phyloP scores from a whole-genome alignment of 257 asterid species.

The Nicotiana tabacum region DNA sequence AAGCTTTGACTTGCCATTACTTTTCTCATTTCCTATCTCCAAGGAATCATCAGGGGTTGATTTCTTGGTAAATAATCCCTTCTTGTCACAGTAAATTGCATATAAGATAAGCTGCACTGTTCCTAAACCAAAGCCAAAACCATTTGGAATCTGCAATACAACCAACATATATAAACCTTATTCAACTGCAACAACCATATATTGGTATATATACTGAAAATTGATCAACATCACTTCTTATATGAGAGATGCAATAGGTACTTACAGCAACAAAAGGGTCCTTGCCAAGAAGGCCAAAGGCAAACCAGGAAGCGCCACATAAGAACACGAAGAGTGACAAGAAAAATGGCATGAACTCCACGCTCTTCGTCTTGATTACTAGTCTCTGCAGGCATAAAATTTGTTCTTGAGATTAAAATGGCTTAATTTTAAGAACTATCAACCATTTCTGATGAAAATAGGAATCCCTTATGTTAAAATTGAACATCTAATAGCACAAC shows the following conservation, averaged over 20 bases:
- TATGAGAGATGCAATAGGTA: background rate
- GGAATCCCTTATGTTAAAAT: background rate
- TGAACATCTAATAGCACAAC: background rate
- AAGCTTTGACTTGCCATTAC: slow-evolving; percentile 16
- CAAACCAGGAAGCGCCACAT: slow-evolving; percentile 74
- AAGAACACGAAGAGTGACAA: slow-evolving; percentile 64
- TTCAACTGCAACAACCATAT: background rate
- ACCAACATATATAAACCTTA: background rate
- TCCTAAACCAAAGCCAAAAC: slow-evolving; percentile 69
- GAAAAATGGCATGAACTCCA: slow-evolving; percentile 86
- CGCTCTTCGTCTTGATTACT: slow-evolving; percentile 79
- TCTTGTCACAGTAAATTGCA: slow-evolving; percentile 54
- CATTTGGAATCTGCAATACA: slow-evolving; percentile 65
- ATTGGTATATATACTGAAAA: background rate
- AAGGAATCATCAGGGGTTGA: slow-evolving; percentile 8
- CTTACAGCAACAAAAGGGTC: slow-evolving; percentile 84
- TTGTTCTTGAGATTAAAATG: background rate
- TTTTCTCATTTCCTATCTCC: slow-evolving; percentile 25
- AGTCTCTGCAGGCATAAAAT: slow-evolving; percentile 44
- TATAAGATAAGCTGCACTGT: slow-evolving; percentile 66
- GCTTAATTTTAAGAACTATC: background rate
- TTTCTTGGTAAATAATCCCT: slow-evolving; percentile 27
- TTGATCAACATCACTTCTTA: background rate
- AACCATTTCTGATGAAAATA: background rate
- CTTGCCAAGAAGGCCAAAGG: slow-evolving; percentile 68